These are phyloP conservation scores for Omphalea diandra DNA, from an alignment of 441 rosid species.

Conservation along the genomic window DNA sequence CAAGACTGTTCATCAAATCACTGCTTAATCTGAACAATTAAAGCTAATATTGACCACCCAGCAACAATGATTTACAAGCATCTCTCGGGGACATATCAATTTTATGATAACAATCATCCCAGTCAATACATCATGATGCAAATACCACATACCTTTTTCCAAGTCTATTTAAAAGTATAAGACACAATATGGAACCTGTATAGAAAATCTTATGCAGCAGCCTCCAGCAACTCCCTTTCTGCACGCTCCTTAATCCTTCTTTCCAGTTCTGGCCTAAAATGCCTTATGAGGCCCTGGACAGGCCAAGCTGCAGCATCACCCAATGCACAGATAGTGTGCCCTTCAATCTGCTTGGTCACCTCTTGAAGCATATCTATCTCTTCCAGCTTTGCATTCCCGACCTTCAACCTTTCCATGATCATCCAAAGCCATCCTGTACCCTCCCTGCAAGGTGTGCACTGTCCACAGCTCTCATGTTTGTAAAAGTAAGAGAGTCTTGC, in stretches of 20 bases:
- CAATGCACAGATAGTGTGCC: conserved; percentile 97
- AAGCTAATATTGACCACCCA: not conserved
- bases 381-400: conserved; percentile 92
- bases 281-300: conserved; percentile 96
- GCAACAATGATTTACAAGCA: not conserved
- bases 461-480: conserved; percentile 99
- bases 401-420: conserved; percentile 99
- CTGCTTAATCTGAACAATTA: not conserved
- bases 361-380: conserved; percentile 99
- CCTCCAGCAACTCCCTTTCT: conserved; percentile 88
- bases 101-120: conserved; percentile 1
- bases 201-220: conserved; percentile 64
- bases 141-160: not conserved
- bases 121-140: not conserved
- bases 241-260: conserved; percentile 93
- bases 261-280: conserved; percentile 98
- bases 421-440: conserved; percentile 99
- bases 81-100: not conserved
- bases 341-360: conserved; percentile 98
- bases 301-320: conserved; percentile 99
- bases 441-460: conserved; percentile 98
- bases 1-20: not conserved
- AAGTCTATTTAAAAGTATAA: conserved; percentile 18
- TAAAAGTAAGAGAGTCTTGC: conserved; percentile 99
- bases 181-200: conserved; percentile 46